Evolutionary conservation across 2,329 filamentous ascomycete genomes (phyloP), one percentile per base, ranked within the genome.

Genomic region (Trichoderma simmonsii): DNA sequence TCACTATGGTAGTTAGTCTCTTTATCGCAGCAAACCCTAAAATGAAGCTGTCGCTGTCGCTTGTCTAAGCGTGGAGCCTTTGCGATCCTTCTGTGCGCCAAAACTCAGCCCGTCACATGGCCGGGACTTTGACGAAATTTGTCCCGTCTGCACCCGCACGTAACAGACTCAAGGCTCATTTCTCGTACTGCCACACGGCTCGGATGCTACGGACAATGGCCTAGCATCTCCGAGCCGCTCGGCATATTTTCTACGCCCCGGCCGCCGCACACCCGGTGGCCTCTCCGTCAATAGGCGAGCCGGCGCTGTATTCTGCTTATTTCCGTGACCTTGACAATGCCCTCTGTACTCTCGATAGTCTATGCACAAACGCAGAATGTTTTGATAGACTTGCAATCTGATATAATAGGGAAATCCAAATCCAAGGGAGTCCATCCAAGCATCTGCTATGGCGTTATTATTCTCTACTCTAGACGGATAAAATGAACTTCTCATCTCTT

Each of bases 201-300:
- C 67, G 67, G 67, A 70, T 61, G 57, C 39, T 21, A 30, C 67
- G 67, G 67, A 54, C 67, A 61, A 62, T n/a, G 57, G 12, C 30
- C 28, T 34, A 34, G 56, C 57, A 61, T 62, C 67, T 61, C 67
- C 67, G 67, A 70, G 67, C 67, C 24, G 57, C 39, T 61, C 67
- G 57, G 67, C 39, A 34, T 61, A 61, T 62, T 36, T 54, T 62
- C 39, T 62, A 18, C 28, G 39, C 21, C 15, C 67, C 57, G 67
- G 57, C 57, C 36, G 51, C 54, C 51, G 34, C 12, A 24, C 18
- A 15, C 62, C 39, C 18, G 18, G 12, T 34, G 39, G 34, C 43
- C 14, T 21, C 57, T 60, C 57, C 57, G 57, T 60, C 9, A 21
- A 32, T 21, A n/a, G n/a, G 57, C 30, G 30, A n/a, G 57, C 48